Conservation (phyloP, 1,284 basidiomycete genomes). For the Dichomitus squalens region DNA sequence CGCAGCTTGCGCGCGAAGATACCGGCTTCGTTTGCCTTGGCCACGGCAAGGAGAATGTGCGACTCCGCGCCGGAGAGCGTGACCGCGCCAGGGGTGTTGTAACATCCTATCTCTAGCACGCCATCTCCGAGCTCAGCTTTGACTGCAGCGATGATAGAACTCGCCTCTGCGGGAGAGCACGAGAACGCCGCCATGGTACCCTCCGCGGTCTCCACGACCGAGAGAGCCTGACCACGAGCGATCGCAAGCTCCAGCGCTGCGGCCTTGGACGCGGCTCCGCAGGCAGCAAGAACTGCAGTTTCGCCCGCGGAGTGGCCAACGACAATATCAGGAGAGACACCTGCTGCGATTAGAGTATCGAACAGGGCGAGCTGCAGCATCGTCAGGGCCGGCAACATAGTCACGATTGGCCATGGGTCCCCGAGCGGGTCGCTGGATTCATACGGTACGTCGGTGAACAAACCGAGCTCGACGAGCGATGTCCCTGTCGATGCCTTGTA, state of each 20-base stretch:
- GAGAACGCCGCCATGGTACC: constrained; percentile 47
- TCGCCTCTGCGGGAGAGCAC: constrained; percentile 32
- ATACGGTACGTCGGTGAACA: constrained; percentile 27
- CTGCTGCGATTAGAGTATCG: constrained; percentile 39
- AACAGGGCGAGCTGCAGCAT: constrained; percentile 48
- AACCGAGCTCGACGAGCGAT: constrained; percentile 38
- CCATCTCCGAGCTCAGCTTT: constrained; percentile 7
- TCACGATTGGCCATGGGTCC: constrained; percentile 35
- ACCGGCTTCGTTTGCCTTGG: constrained; percentile 30
- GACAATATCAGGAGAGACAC: constrained; percentile 39
- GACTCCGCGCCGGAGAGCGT: constrained; percentile 36
- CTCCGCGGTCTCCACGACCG: constrained; percentile 33
- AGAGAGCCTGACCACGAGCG: constrained; percentile 38
- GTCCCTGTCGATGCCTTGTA: constrained; percentile 32
- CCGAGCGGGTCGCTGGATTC: constrained; percentile 23
- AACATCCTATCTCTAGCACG: constrained; percentile 40
- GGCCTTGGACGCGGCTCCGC: constrained; percentile 40
- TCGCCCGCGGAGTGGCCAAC: constrained; percentile 48
- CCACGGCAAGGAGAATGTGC: constrained; percentile 33
- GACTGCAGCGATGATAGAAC: constrained; percentile 26
- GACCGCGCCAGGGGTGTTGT: constrained; percentile 38
- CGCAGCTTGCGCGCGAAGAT: constrained; percentile 37
- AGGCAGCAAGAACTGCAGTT: constrained; percentile 44
- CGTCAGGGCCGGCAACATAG: constrained; percentile 41
- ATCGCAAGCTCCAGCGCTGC: constrained; percentile 45